Evolutionary conservation across 2,329 filamentous ascomycete genomes (phyloP).

Genomic region (Periconia macrospinosa): DNA sequence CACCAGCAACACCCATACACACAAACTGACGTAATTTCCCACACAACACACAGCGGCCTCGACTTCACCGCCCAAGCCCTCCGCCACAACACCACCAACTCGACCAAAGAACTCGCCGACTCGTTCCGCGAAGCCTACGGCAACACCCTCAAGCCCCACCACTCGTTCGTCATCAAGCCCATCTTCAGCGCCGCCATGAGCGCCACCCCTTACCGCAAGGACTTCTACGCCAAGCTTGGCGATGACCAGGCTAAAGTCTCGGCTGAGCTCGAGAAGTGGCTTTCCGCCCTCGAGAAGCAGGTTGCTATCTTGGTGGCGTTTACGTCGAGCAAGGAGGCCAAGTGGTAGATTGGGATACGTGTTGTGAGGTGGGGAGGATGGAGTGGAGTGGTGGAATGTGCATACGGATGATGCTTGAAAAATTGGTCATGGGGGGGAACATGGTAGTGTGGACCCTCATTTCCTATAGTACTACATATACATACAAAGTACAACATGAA

Average conservation of each 20-base stretch:
- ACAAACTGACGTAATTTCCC: conserved; percentile 9
- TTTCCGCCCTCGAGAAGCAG: conserved; percentile 75
- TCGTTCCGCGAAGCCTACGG: conserved; percentile 88
- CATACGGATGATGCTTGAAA: too few relatives aligned
- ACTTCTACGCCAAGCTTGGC: conserved; percentile 89
- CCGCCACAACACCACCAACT: conserved; percentile 70
- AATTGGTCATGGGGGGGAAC: too few relatives aligned
- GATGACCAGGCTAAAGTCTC: conserved; percentile 64
- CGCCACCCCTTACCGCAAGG: conserved; percentile 87
- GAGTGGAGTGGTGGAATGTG: too few relatives aligned
- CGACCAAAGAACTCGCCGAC: conserved; percentile 73
- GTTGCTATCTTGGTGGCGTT: conserved; percentile 75
- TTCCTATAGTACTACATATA: too few relatives aligned
- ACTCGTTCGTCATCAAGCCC: conserved; percentile 86
- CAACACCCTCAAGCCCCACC: conserved; percentile 86
- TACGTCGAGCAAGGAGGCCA: conserved; percentile 34
- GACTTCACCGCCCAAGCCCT: conserved; percentile 91
- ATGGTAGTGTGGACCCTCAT: too few relatives aligned
- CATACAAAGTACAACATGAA: too few relatives aligned
- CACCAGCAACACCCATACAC: not conserved
- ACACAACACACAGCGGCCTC: conserved; percentile 78
- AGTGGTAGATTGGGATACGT: conserved; percentile 24
- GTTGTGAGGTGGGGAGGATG: too few relatives aligned
- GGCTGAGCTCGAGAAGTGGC: conserved; percentile 68
- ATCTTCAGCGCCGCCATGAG: conserved; percentile 92